Conservation (phyloP, 345 rosid genomes). For the Citrus hindsii region DNA sequence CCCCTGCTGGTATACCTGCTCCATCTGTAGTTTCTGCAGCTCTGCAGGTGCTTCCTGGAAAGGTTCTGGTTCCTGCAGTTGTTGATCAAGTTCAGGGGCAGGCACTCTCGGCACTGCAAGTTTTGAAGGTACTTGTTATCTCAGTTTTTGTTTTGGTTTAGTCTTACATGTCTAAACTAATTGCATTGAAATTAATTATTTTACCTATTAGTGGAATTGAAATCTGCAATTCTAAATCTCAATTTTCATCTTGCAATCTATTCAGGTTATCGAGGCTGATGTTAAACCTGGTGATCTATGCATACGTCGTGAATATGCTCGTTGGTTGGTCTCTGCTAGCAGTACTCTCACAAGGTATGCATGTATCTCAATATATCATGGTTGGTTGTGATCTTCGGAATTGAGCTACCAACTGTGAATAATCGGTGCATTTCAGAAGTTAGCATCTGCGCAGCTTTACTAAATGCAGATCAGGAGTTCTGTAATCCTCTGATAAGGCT, state of each 20-base stretch:
- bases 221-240: neutral
- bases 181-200: neutral
- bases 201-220: neutral
- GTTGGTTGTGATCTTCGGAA: slow-evolving; percentile 11
- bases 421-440: neutral
- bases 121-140: slow-evolving; percentile 58
- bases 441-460: neutral
- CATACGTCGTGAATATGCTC: slow-evolving; percentile 89
- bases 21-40: slow-evolving; percentile 66
- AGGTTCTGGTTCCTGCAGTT: slow-evolving; percentile 71
- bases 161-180: neutral
- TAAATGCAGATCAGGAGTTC: slow-evolving; percentile 3
- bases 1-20: slow-evolving; percentile 82
- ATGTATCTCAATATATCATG: slow-evolving; percentile 14
- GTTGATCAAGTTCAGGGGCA: slow-evolving; percentile 93
- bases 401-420: slow-evolving; percentile 13
- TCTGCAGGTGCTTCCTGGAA: slow-evolving; percentile 67
- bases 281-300: slow-evolving; percentile 72
- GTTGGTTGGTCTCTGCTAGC: slow-evolving; percentile 91
- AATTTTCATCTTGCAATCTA: slow-evolving; percentile 8
- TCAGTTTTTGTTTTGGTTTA: neutral
- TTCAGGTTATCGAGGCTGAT: slow-evolving; percentile 82
- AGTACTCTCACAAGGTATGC: slow-evolving; percentile 73
- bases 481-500: slow-evolving; percentile 3
- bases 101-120: slow-evolving; percentile 83